Conservation (phyloP, 176 grass and related monocot genomes). For the Oryza nivara region DNA sequence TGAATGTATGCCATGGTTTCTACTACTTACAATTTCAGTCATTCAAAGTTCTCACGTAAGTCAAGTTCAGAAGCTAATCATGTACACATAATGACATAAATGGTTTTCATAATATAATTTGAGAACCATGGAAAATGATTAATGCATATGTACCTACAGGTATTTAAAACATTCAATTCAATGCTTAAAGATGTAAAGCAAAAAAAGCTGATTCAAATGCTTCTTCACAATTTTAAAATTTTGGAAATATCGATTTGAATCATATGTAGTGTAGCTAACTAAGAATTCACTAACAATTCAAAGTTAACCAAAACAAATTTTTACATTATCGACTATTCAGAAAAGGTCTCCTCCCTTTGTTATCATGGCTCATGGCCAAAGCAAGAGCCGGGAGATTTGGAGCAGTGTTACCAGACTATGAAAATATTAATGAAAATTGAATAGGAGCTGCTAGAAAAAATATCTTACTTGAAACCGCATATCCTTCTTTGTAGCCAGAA, state of each 20-base stretch:
- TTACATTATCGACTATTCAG: neutral
- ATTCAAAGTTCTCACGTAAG: neutral
- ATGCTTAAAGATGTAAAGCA: neutral
- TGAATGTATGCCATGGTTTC: neutral
- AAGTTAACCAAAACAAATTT: neutral
- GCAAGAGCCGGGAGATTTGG: neutral
- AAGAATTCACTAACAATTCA: neutral
- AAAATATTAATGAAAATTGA: conserved; percentile 9
- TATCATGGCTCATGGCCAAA: neutral
- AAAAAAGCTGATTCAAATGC: neutral
- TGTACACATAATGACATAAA: neutral
- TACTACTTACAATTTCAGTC: neutral
- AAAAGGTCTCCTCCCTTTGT: neutral
- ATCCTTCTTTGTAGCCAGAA: conserved; percentile 76
- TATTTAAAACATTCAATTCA: neutral
- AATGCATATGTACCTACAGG: neutral
- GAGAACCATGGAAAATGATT: neutral
- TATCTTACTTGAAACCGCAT: conserved; percentile 73
- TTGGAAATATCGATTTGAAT: neutral
- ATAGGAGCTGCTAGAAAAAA: conserved; percentile 16
- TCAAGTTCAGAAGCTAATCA: neutral
- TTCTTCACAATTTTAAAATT: neutral
- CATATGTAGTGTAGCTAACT: neutral
- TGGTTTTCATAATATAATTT: neutral
- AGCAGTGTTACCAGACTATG: neutral